Conservation (phyloP, 2,329 filamentous ascomycete species). For the Microdochium paspali region DNA sequence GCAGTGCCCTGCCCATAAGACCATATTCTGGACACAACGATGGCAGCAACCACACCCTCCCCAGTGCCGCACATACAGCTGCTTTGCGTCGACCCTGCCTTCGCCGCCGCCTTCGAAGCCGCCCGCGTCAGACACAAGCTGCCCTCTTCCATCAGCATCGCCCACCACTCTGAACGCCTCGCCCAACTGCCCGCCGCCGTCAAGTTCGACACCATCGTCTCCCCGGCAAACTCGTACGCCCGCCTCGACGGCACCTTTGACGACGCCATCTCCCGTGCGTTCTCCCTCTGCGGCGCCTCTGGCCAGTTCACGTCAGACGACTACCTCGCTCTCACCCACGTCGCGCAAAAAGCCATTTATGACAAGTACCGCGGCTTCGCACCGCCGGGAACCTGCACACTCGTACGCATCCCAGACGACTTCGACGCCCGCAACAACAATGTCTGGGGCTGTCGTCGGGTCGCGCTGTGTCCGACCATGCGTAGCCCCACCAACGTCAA, state of each 20-base stretch:
- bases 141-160: constrained; percentile 16
- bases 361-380: constrained; percentile 37
- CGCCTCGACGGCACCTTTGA: constrained; percentile 45
- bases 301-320: constrained; percentile 13
- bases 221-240: constrained; percentile 45
- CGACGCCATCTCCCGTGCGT: constrained; percentile 39
- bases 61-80: constrained; percentile 21
- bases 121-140: constrained; percentile 23
- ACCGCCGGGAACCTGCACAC: constrained; percentile 38
- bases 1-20: too few relatives aligned
- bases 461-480: constrained; percentile 46
- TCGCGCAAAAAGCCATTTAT: constrained; percentile 34
- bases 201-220: constrained; percentile 39
- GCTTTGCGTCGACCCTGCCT: constrained; percentile 28
- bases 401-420: constrained; percentile 32
- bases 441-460: constrained; percentile 27
- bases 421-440: constrained; percentile 21
- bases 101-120: constrained; percentile 26
- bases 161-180: constrained; percentile 28
- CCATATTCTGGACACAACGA: too few relatives aligned
- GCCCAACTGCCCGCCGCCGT: constrained; percentile 21
- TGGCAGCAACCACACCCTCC: not conserved
- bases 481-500: constrained; percentile 28
- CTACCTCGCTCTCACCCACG: constrained; percentile 36
- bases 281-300: constrained; percentile 23